Conservation (phyloP, 192 early-diverging fungal genomes). For the Phycomyces blakesleeanus region DNA sequence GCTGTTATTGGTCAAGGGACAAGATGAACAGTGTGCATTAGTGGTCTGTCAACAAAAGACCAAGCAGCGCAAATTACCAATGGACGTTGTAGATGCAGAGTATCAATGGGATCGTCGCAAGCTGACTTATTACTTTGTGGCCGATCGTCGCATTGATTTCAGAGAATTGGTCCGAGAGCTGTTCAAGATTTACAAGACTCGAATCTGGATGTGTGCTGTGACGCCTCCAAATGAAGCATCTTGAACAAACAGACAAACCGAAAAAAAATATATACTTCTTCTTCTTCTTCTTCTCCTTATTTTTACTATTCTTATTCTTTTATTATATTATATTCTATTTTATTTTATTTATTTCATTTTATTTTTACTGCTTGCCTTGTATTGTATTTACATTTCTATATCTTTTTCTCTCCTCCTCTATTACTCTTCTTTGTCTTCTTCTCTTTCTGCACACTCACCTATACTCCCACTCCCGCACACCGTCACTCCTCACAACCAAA, state of each 20-base stretch:
- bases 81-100: slow-evolving; percentile 96
- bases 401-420: neutral
- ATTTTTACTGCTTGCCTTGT: neutral
- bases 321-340: neutral
- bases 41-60: slow-evolving; percentile 87
- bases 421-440: neutral
- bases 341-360: neutral
- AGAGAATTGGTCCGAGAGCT: slow-evolving; percentile 92
- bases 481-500: too few species aligned
- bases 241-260: too few species aligned
- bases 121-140: slow-evolving; percentile 94
- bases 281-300: neutral
- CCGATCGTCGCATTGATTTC: slow-evolving; percentile 95
- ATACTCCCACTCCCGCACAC: too few species aligned
- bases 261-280: too few species aligned
- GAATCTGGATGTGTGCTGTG: slow-evolving; percentile 85
- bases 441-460: too few species aligned
- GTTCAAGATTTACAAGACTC: slow-evolving; percentile 96
- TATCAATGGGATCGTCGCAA: slow-evolving; percentile 98
- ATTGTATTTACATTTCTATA: slow-evolving; percentile 4
- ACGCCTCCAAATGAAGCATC: neutral
- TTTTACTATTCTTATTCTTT: neutral
- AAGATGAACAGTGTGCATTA: slow-evolving; percentile 89
- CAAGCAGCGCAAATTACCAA: slow-evolving; percentile 83
- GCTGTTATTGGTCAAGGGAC: slow-evolving; percentile 72